Evolutionary conservation across 331 rosid genomes (phyloP).

Genomic region (Prunus yedoensis): DNA sequence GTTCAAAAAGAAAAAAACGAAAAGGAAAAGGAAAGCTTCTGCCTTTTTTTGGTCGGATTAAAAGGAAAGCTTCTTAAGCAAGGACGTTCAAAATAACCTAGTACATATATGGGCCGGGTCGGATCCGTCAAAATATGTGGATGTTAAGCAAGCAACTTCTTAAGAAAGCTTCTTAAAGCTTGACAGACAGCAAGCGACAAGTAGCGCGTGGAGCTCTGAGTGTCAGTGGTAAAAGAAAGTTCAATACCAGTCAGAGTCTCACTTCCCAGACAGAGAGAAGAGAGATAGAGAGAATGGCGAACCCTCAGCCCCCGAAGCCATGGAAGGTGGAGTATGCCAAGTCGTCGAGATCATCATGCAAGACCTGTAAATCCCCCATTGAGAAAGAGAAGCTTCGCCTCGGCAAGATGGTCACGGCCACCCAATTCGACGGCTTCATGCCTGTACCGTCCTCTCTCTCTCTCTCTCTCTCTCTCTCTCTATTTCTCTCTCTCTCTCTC

Average conservation of each 20-base stretch:
- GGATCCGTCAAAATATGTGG: not conserved
- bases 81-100: too few species aligned
- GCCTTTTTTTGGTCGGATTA: too few species aligned
- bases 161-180: too few species aligned
- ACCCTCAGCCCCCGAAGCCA: constrained; percentile 53
- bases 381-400: constrained; percentile 71
- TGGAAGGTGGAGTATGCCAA: constrained; percentile 97
- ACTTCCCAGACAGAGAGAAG: not conserved
- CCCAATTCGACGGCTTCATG: constrained; percentile 92
- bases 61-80: too few species aligned
- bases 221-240: not conserved
- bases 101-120: not conserved
- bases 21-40: too few species aligned
- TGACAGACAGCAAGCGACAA: not conserved
- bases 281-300: constrained; percentile 57
- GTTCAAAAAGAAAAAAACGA: too few species aligned
- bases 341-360: constrained; percentile 85
- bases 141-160: not conserved
- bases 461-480: not conserved
- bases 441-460: constrained; percentile 31
- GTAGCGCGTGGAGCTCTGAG: constrained; percentile 1
- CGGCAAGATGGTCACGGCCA: constrained; percentile 91
- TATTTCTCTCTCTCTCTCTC: not conserved
- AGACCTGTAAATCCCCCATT: constrained; percentile 72
- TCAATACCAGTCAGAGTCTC: not conserved